Evolutionary conservation across 2,329 filamentous ascomycete species (phyloP).

Genomic region (Dothistroma pini): DNA sequence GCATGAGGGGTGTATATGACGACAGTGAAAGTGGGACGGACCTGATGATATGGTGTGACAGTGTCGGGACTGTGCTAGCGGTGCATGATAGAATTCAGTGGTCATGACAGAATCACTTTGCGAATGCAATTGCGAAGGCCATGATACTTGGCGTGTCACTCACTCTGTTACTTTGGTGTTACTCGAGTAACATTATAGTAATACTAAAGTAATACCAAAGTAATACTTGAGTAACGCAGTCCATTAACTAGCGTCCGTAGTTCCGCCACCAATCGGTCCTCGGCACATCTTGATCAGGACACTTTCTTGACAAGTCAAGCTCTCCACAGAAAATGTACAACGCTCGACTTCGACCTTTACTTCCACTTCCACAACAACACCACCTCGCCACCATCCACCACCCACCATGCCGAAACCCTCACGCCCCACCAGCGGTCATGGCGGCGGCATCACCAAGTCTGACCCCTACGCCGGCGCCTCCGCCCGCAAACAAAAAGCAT

Average conservation of each 20-base stretch:
- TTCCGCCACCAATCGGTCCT: not conserved
- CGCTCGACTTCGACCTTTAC: not conserved
- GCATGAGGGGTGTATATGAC: not conserved
- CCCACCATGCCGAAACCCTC: constrained; percentile 44
- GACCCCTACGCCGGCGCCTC: constrained; percentile 46
- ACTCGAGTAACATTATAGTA: not conserved
- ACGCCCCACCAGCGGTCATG: constrained; percentile 35
- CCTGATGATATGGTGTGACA: not conserved
- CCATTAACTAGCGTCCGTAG: not conserved
- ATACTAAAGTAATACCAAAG: not conserved
- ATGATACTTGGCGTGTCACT: not conserved
- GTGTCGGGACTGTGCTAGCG: not conserved
- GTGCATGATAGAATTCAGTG: not conserved
- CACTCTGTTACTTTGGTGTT: not conserved
- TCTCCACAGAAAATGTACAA: not conserved
- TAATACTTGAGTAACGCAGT: not conserved
- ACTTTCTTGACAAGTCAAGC: not conserved
- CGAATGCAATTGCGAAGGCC: too few species aligned
- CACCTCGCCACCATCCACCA: not conserved
- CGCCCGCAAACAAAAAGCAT: constrained; percentile 39
- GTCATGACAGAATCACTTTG: not conserved
- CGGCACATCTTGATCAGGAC: not conserved
- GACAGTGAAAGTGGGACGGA: not conserved
- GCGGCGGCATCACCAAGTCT: constrained; percentile 34
- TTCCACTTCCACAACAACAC: not conserved